A percentile compares a stretch with the other conserved stretches of the same genome.
Conservation (phyloP, 2,329 filamentous ascomycete species). For the Colletotrichum theobromicola region DNA sequence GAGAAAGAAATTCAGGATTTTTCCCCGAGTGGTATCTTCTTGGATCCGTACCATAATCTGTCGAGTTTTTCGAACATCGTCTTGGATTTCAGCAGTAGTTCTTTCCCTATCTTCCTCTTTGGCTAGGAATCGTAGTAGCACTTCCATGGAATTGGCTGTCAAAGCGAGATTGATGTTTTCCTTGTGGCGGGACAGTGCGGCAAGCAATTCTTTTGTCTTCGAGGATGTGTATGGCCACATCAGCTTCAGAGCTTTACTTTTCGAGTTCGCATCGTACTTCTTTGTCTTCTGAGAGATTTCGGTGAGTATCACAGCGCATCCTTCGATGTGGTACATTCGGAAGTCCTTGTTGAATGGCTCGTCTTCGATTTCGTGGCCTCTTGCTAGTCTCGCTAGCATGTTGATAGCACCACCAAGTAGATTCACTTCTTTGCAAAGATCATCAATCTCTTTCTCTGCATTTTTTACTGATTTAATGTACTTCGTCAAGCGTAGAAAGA, state of each 20-base stretch:
- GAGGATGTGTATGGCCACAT: background rate
- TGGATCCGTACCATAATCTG: background rate
- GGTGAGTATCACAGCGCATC: background rate
- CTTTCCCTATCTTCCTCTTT: fast-evolving
- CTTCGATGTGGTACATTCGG: background rate
- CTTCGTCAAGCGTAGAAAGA: background rate
- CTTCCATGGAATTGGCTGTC: background rate
- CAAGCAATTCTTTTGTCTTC: background rate
- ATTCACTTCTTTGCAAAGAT: background rate
- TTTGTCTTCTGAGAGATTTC: background rate
- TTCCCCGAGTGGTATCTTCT: fast-evolving
- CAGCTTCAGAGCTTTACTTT: background rate
- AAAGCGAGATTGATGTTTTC: background rate
- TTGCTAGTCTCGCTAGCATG: background rate
- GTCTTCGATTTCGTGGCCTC: background rate
- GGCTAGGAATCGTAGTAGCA: background rate
- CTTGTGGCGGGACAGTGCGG: background rate
- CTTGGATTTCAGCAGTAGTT: fast-evolving
- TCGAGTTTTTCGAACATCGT: background rate
- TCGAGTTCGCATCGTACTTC: background rate
- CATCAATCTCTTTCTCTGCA: background rate
- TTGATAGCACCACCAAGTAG: background rate
- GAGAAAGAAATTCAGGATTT: background rate
- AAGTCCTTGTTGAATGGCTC: background rate
- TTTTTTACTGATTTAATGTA: background rate